phyloP scores from a whole-genome alignment of 2,329 filamentous ascomycete species.

The Didymella lethalis region DNA sequence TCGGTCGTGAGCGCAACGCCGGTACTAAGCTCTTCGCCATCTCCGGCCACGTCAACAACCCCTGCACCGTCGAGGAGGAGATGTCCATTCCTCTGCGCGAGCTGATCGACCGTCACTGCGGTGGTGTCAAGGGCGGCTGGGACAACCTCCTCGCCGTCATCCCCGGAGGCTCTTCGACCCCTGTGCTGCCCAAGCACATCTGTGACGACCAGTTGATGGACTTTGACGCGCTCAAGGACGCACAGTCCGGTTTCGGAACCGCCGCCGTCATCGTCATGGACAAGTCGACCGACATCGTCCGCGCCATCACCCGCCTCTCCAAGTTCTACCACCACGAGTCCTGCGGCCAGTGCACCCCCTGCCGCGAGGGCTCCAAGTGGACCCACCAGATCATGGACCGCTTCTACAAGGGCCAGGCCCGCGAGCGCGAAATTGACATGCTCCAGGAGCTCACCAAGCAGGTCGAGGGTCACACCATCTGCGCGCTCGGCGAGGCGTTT shows the following conservation, averaged over 20 bases:
- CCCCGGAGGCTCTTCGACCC: slow-evolving; percentile 94
- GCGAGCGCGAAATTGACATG: slow-evolving; percentile 97
- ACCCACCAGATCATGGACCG: slow-evolving; percentile 98
- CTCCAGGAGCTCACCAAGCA: slow-evolving; percentile 99
- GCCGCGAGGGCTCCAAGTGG: slow-evolving; percentile 98
- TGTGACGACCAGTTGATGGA: slow-evolving; percentile 99
- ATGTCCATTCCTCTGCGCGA: slow-evolving; percentile 98
- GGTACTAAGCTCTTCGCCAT: slow-evolving; percentile 99
- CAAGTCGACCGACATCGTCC: slow-evolving; percentile 94
- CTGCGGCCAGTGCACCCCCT: slow-evolving; percentile 99
- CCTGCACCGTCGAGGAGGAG: slow-evolving; percentile 96
- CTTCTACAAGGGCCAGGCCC: slow-evolving; percentile 89
- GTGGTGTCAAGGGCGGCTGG: slow-evolving; percentile 95
- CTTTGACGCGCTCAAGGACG: slow-evolving; percentile 97
- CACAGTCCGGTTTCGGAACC: slow-evolving; percentile 94
- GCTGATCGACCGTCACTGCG: slow-evolving; percentile 97
- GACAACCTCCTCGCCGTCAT: slow-evolving; percentile 96
- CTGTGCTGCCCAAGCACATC: slow-evolving; percentile 86
- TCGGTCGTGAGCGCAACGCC: slow-evolving; percentile 94
- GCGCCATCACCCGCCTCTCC: slow-evolving; percentile 88
- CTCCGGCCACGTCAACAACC: slow-evolving; percentile 98
- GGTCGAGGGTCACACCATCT: slow-evolving; percentile 98
- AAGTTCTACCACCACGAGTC: slow-evolving; percentile 99
- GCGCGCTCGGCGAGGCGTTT: slow-evolving; percentile 95
- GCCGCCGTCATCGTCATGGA: slow-evolving; percentile 99